These are phyloP conservation scores for Saccharomyces hybrid DNA, from an alignment of 1,139 yeast genomes.

Conservation along the genomic window DNA sequence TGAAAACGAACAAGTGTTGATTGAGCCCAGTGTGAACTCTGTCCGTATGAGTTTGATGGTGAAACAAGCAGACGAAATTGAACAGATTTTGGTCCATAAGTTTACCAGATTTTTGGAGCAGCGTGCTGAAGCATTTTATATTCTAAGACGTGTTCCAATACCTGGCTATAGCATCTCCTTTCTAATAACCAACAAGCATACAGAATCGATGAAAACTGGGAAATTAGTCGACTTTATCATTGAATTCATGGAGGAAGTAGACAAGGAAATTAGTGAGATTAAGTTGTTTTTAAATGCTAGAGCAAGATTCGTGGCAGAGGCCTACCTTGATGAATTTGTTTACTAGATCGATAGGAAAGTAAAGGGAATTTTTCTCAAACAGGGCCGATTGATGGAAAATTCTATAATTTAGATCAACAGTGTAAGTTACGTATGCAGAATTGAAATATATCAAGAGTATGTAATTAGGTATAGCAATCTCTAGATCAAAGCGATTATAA, in stretches of 20 bases:
- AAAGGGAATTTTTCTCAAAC: neutral
- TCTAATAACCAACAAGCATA: constrained; percentile 86
- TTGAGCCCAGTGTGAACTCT: constrained; percentile 90
- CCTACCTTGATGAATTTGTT: constrained; percentile 48
- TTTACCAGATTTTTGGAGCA: constrained; percentile 89
- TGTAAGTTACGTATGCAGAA: neutral
- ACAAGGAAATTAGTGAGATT: constrained; percentile 97
- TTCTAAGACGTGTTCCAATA: constrained; percentile 85
- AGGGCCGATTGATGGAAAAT: neutral
- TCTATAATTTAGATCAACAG: neutral
- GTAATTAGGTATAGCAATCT: neutral
- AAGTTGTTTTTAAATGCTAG: constrained; percentile 92
- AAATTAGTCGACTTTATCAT: constrained; percentile 93
- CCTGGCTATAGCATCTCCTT: constrained; percentile 87
- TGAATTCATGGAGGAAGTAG: constrained; percentile 98
- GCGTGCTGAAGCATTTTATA: constrained; percentile 90
- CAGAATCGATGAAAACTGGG: constrained; percentile 91
- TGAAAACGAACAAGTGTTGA: constrained; percentile 84
- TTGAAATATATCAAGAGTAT: neutral
- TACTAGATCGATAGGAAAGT: constrained; percentile 13
- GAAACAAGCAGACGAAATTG: constrained; percentile 97
- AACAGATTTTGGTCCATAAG: constrained; percentile 85
- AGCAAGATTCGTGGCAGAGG: constrained; percentile 96
- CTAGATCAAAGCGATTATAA: neutral
- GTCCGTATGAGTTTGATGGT: constrained; percentile 83